These are phyloP conservation scores for Paecilomyces variotii DNA, from an alignment of 2,329 filamentous ascomycete genomes.

Conservation along the genomic window DNA sequence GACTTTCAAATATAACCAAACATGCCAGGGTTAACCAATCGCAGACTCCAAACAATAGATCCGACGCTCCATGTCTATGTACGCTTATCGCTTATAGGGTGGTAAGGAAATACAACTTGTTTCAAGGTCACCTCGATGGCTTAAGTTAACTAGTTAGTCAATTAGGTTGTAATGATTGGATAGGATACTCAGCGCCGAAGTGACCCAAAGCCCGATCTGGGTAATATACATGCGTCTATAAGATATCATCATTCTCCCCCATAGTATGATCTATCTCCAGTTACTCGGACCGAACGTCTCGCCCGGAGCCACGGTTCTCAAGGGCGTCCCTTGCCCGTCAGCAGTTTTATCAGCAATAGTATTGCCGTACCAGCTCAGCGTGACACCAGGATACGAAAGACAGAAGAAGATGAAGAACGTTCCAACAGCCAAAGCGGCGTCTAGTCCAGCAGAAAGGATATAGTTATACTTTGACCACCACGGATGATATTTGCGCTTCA, in stretches of 20 bases:
- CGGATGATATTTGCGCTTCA: constrained; percentile 14
- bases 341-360: constrained; percentile 37
- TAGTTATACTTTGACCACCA: constrained; percentile 32
- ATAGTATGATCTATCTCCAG: not conserved
- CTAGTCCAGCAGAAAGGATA: constrained; percentile 23
- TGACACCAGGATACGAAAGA: constrained; percentile 6
- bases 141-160: no score
- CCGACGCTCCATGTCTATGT: no score
- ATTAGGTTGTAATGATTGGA: no score
- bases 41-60: constrained; percentile 10
- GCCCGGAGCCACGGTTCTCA: not conserved
- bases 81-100: no score
- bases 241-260: not conserved
- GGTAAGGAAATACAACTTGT: no score
- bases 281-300: not conserved
- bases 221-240: not conserved
- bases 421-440: constrained; percentile 10
- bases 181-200: no score
- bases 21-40: no score
- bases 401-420: constrained; percentile 12
- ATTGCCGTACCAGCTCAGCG: constrained; percentile 8
- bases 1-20: no score
- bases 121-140: no score
- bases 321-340: constrained; percentile 4
- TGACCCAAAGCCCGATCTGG: no score